Evolutionary conservation across 2,329 filamentous ascomycete genomes (phyloP), one percentile per base, ranked within the genome.

Genomic region (Exophiala xenobiotica): DNA sequence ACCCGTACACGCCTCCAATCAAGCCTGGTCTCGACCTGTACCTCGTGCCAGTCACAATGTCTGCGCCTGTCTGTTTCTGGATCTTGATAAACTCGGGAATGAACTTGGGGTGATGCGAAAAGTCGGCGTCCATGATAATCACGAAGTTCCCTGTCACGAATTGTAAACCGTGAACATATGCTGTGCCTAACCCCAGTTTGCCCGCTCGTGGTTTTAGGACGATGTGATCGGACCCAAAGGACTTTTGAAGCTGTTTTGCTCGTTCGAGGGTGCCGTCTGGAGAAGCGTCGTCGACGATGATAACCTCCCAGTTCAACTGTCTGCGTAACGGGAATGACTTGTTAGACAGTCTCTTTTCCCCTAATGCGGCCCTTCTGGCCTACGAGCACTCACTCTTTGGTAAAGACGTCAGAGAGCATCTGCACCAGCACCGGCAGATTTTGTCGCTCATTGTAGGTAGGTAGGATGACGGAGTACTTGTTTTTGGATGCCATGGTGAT

Each of bases 41-140:
- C 56, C 93, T 82, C 39, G 93, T 99, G 46, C 93, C 93, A 1
- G 92, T 97, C 40, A 99, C 91, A 63, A 99, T 99, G 68, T 99
- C 93, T 76, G 90, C 95, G 76, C 90, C 83, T 60, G 78, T 85
- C 49, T 77, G 74, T 70, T 83, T 81, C 73, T 97, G 93, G 61
- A 85, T 81, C 53, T 80, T 80, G 65, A 99, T 89, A 90, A 99
- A 97, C 67, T 86, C 79, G 47, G 91, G 85, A 73, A 99, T 96
- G 81, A 97, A 99, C 76, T 97, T 99, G 68, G 93, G 93, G 78
- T 99, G 93, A 77, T 99, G 93, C 64, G 84, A 90, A 80, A 99
- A 99, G 75, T 99, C 93, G 73, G 95, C 93, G 77, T 99, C 93
- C 93, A 99, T 99, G 80, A 99, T 99, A 78, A 99, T 89, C 68